These are phyloP conservation scores for Clonostachys rhizophaga DNA, from an alignment of 2,329 filamentous ascomycete genomes.

Conservation along the genomic window DNA sequence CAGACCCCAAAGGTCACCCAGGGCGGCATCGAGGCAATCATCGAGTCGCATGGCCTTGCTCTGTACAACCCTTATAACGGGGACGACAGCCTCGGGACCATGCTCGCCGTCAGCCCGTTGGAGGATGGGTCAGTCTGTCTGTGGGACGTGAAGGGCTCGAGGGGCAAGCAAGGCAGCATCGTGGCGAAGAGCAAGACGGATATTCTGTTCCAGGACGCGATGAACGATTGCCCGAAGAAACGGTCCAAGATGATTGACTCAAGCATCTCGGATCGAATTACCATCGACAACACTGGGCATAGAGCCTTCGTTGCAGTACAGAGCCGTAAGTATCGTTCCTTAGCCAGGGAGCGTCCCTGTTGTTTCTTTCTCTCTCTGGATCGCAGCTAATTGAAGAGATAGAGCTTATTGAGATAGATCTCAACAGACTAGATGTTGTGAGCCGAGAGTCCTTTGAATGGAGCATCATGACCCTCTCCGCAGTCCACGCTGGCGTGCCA, in stretches of 20 bases:
- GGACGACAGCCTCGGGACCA: conserved; percentile 32
- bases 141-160: conserved; percentile 68
- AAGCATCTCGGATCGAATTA: conserved; percentile 75
- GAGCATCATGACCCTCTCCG: conserved; percentile 78
- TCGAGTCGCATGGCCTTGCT: conserved; percentile 71
- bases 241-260: conserved; percentile 65
- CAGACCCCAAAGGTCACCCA: conserved; percentile 50
- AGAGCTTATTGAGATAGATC: conserved; percentile 75
- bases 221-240: conserved; percentile 34
- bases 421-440: conserved; percentile 66
- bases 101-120: conserved; percentile 68
- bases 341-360: not conserved
- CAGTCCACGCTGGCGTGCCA: conserved; percentile 60
- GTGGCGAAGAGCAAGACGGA: conserved; percentile 61
- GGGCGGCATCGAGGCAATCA: conserved; percentile 33
- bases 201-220: conserved; percentile 57
- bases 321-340: conserved; percentile 45
- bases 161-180: conserved; percentile 53
- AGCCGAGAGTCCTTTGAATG: conserved; percentile 71
- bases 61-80: conserved; percentile 53
- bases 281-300: conserved; percentile 63
- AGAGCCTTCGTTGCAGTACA: conserved; percentile 78
- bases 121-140: conserved; percentile 85
- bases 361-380: not conserved
- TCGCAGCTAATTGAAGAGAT: conserved; percentile 1